Base-by-base conservation (phyloP, 73 alveolate genomes). In the Uronychia binucleata region DNA sequence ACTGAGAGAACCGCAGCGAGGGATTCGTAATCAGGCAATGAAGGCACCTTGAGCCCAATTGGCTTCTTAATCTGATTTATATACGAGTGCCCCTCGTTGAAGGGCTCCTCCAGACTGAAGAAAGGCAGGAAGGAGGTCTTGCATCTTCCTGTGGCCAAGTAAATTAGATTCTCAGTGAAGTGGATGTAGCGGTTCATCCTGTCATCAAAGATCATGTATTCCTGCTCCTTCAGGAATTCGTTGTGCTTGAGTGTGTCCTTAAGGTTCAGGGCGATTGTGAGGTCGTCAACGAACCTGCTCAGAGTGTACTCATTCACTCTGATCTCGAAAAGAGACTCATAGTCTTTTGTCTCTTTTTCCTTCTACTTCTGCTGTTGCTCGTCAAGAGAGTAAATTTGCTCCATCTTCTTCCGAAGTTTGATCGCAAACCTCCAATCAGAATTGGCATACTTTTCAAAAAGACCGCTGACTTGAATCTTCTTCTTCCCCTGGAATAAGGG, bases 121-220 rank as follows among this genome's bases (percentile, higher is more conserved):
- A 75, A 58, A 1, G 32, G 28, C 26, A 75, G 59, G 27, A 75
- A 75, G 5, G 81, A 75, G 8, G 81, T 75, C 27, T 75, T 75
- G 30, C 81, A 75, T 30, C 81, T 75, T 27, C 81, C 81, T 28
- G 81, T 26, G 30, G 81, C 81, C 25, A 75, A 58, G 5, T 28
- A 75, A 58, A 75, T 75, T 58, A 75, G 30, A 75, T 75, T 28
- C 58, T 75, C 81, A 1, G 32, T 8, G 27, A 75, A 28, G 32
- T 75, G 81, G 29, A 75, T 75, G 1, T 25, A 5, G n/a, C 29
- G 28, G 30, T 30, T 30, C 25, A 30, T 26, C 5, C 46, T 5
- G 5, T 75, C 81, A 8, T 28, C 81, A 26, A 75, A 13, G 28
- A 75, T 26, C 27, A 5, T 28, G 58, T 5, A 75, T 27, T 75